Conservation (phyloP, 208 protist species). For the Acanthamoeba lenticulata region DNA sequence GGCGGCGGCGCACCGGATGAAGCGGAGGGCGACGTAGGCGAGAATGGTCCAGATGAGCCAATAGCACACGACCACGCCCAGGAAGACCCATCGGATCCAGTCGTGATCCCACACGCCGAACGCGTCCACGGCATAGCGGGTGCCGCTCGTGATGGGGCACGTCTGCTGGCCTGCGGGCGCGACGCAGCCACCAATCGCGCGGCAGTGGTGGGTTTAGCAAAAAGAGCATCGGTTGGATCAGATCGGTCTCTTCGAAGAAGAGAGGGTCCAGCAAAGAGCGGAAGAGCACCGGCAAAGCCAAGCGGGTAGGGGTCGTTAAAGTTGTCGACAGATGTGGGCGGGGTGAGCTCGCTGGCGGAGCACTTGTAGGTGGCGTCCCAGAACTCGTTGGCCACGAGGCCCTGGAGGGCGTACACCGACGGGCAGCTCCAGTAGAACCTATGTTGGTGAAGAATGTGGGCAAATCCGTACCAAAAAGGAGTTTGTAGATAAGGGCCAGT, state of each 20-base stretch:
- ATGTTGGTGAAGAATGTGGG: too few species aligned
- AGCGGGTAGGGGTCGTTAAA: conserved; percentile 34
- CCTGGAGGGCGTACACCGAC: conserved; percentile 41
- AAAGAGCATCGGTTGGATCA: background rate
- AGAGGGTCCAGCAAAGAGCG: background rate
- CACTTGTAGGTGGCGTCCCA: background rate
- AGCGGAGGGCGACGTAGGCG: background rate
- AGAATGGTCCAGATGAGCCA: conserved; percentile 47
- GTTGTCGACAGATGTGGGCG: background rate
- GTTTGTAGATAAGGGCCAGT: too few species aligned
- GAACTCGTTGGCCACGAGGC: conserved; percentile 35
- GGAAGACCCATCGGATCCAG: background rate
- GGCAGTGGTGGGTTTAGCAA: background rate
- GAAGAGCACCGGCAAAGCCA: background rate
- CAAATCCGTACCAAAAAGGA: too few species aligned
- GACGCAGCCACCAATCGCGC: background rate
- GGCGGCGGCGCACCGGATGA: background rate
- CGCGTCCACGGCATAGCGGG: background rate
- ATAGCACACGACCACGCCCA: background rate
- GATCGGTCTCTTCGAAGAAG: background rate
- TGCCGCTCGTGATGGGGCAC: background rate
- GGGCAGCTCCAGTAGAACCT: too few species aligned
- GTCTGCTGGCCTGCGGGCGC: background rate
- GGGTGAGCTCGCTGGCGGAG: background rate
- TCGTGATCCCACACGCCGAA: background rate